Conservation (phyloP, 345 rosid species). For the Eucalyptus cloeziana region DNA sequence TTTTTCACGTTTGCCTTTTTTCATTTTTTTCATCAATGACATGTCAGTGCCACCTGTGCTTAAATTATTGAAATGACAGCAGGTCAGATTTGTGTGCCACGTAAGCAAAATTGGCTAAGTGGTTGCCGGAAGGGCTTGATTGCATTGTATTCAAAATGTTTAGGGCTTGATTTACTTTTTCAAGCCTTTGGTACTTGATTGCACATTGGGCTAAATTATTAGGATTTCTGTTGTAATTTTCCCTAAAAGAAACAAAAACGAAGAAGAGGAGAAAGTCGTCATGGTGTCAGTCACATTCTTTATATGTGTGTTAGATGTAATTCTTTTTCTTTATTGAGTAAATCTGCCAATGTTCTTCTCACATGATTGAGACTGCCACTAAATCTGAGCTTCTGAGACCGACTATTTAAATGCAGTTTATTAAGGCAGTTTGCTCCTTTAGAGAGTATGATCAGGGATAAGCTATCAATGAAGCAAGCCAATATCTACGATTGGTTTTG, state of each 20-base stretch:
- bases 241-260: not conserved
- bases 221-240: not conserved
- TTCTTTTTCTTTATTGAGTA: not conserved
- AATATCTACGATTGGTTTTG: constrained; percentile 75
- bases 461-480: constrained; percentile 67
- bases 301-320: not conserved
- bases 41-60: not conserved
- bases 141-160: not conserved
- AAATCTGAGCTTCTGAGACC: not conserved
- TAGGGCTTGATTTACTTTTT: not conserved
- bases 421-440: constrained; percentile 65
- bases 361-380: not conserved
- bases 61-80: not conserved
- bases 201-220: not conserved
- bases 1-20: not conserved
- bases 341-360: not conserved
- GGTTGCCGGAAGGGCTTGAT: not conserved
- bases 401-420: constrained; percentile 34
- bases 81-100: not conserved
- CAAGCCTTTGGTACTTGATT: not conserved
- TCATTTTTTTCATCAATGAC: not conserved
- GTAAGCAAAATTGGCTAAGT: not conserved
- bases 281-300: not conserved
- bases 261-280: not conserved
- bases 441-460: constrained; percentile 75